Evolutionary conservation across 768 basidiomycete species (phyloP), one percentile per base, ranked within the genome.

Genomic region (Trametes villosa): DNA sequence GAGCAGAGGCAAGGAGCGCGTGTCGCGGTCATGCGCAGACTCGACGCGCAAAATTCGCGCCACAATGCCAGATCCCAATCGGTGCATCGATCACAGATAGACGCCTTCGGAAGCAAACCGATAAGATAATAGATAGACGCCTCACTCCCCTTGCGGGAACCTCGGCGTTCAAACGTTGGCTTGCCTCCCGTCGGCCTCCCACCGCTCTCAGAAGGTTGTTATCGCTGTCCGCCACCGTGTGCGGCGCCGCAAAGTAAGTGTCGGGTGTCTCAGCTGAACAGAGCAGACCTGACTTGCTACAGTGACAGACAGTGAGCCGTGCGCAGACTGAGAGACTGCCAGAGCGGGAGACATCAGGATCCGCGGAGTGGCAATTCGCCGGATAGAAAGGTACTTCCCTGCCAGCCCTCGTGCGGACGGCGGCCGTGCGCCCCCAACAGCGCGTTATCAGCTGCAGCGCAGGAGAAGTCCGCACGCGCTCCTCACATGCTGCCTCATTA

Each of bases 1-100:
- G n/a, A n/a, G n/a, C n/a, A n/a, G n/a, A n/a, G n/a, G n/a, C n/a
- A n/a, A n/a, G n/a, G n/a, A n/a, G n/a, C n/a, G n/a, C n/a, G n/a
- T n/a, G n/a, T n/a, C n/a, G n/a, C n/a, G n/a, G n/a, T n/a, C n/a
- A n/a, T n/a, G n/a, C n/a, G n/a, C n/a, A n/a, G 38, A 17, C 41
- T 13, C 30, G 29, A 47, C 44, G 44, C 54, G 34, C 44, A 56
- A 56, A 56, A 56, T 36, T 56, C 54, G 20, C 54, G 54, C 45
- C 54, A 47, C 53, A 54, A 45, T 31, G 33, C 27, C 38, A 54
- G 54, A 56, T 56, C 54, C 34, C 41, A n/a, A 54, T 54, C 53
- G 29, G 18, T 13, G 22, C 15, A 56, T 56, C 54, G 54, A 56
- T 56, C 54, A 34, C 34, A 36, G 44, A 46, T 56, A 56, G 54